A percentile compares a stretch with the other conserved stretches of the same genome.
Evolutionary conservation across 2,329 filamentous ascomycete genomes (phyloP).

Genomic region (Ophiostoma himal-ulmi): DNA sequence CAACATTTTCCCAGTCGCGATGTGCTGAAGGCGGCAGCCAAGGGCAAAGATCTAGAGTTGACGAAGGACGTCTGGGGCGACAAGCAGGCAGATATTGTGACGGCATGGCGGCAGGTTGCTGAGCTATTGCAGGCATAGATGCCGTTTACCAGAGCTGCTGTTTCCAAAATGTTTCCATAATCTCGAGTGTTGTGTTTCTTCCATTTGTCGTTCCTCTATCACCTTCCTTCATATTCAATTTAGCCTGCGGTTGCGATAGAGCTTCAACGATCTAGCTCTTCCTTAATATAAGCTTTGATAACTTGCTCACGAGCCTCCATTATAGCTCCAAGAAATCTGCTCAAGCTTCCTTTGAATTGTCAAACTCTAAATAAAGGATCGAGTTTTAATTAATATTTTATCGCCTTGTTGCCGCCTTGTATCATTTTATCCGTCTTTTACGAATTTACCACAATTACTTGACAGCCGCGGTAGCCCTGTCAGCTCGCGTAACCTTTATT

Average conservation of each 20-base stretch:
- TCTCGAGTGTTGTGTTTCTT: not conserved
- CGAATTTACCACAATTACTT: not conserved
- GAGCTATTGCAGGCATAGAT: conserved; percentile 12
- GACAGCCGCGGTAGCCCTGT: not conserved
- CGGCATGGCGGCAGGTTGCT: conserved; percentile 26
- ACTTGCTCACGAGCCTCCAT: not conserved
- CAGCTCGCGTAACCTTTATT: not conserved
- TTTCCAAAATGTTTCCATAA: not conserved
- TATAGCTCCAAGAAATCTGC: not conserved
- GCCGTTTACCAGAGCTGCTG: not conserved
- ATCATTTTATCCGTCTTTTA: not conserved
- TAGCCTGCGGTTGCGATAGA: not conserved
- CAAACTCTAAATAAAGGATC: not conserved
- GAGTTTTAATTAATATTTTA: not conserved
- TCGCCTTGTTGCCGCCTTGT: not conserved
- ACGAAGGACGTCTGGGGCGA: conserved; percentile 23
- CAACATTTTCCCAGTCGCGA: conserved; percentile 16
- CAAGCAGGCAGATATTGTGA: conserved; percentile 24
- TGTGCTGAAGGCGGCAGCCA: not conserved
- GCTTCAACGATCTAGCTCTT: not conserved
- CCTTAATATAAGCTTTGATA: conserved; percentile 5
- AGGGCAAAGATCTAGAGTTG: conserved; percentile 26
- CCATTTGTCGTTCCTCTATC: not conserved
- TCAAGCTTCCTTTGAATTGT: not conserved
- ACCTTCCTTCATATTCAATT: not conserved